A percentile compares a stretch with the other conserved stretches of the same genome.
Conservation (phyloP, 2,329 filamentous ascomycete species). For the Magnaporthiopsis poae region DNA sequence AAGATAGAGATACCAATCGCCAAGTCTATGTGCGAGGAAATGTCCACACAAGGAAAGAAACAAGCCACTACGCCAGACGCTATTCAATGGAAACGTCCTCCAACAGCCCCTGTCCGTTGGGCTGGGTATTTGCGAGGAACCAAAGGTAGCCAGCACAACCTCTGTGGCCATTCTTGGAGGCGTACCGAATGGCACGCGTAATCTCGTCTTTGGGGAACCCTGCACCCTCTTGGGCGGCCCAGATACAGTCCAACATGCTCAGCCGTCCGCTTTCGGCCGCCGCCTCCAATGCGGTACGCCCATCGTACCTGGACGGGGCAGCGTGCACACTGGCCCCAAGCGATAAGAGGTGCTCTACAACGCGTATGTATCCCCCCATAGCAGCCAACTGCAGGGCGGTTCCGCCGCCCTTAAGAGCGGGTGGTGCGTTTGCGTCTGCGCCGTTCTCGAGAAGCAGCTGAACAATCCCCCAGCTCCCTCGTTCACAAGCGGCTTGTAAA, state of each 20-base stretch:
- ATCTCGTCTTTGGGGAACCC: conserved; percentile 4
- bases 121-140: background rate
- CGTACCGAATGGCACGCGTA: background rate
- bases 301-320: background rate
- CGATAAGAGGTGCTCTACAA: background rate
- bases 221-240: background rate
- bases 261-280: conserved; percentile 6
- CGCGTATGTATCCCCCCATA: background rate
- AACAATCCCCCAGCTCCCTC: conserved; percentile 1
- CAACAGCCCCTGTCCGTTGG: background rate
- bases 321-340: background rate
- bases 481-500: conserved; percentile 4
- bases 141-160: conserved; percentile 2
- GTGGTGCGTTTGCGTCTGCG: background rate
- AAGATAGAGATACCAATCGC: too few relatives aligned
- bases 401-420: background rate
- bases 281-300: background rate
- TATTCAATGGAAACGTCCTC: background rate
- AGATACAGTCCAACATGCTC: background rate
- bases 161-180: conserved; percentile 1
- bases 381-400: conserved; percentile 3
- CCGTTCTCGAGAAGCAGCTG: background rate
- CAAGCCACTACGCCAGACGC: too few relatives aligned
- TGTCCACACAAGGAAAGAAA: too few relatives aligned
- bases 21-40: too few relatives aligned